These are phyloP conservation scores for Colletotrichum plurivorum DNA, from an alignment of 2,329 filamentous ascomycete species.

Conservation along the genomic window DNA sequence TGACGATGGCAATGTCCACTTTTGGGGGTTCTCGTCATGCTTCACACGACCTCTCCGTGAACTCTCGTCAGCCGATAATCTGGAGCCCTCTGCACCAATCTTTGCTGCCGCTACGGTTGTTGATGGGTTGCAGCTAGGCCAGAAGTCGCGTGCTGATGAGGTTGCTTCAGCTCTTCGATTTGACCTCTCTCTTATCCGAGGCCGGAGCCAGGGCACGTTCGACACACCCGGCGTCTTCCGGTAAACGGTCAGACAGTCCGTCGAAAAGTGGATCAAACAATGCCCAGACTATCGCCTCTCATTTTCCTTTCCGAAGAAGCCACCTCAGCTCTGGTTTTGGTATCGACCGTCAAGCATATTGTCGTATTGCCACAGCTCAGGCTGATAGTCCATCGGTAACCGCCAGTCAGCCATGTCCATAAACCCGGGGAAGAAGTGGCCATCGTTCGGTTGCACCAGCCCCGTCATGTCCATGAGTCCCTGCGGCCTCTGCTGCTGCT, in stretches of 20 bases:
- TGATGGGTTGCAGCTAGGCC: no score
- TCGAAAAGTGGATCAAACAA: neutral
- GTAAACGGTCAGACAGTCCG: neutral
- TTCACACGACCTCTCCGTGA: no score
- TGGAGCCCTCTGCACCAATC: no score
- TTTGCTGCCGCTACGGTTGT: no score
- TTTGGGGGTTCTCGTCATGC: no score
- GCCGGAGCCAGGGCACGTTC: no score
- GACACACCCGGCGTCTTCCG: no score
- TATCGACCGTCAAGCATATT: slow-evolving; percentile 7
- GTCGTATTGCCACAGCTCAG: slow-evolving; percentile 33
- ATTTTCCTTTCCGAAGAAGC: neutral
- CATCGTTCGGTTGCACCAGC: neutral
- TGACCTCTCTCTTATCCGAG: no score
- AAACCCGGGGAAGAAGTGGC: slow-evolving; percentile 17
- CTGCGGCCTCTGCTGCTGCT: slow-evolving; percentile 19
- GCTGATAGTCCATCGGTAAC: slow-evolving; percentile 36
- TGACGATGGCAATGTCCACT: no score
- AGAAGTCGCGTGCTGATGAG: no score
- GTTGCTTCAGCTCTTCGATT: no score
- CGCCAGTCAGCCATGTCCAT: slow-evolving; percentile 35
- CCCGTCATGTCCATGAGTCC: slow-evolving; percentile 7
- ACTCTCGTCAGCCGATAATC: no score
- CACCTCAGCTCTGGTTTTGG: slow-evolving; percentile 11
- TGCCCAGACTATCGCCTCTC: slow-evolving; percentile 6